Base-by-base conservation (phyloP, 192 early-diverging fungal genomes). In the Linnemannia hyalina region DNA sequence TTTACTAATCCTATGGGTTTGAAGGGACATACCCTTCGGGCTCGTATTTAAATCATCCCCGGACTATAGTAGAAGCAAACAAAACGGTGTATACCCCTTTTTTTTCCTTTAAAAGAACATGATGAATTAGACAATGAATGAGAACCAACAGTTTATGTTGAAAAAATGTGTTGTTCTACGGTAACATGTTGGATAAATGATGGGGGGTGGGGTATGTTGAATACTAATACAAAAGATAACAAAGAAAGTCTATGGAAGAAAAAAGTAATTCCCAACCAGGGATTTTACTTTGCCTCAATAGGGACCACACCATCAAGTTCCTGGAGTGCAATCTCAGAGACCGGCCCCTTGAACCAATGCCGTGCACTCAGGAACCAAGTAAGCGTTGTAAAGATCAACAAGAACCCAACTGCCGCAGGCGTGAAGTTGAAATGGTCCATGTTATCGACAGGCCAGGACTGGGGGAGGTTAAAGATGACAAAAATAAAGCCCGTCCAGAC, bases 401-500 rank as follows among this genome's bases (percentile, higher is more conserved):
- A 52, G 74, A 76, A 85, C 8, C 89, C 89, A 7, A 90, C 84
- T 20, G 88, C 83, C 0, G 83, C 89, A 49, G 85, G 83, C 16
- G 87, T 83, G 68, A 81, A 90, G 77, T 90, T 90, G 73, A 85
- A 85, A 35, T 77, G 86, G 57, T 90, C 77, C 35, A 65, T 76
- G 40, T 86, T 75, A 1, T 35, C 49, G 0, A 89, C 90, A 22
- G 90, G 90, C 72, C 82, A 89, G 49, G 54, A 47, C 74, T 83
- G 83, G 42, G 89, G 89, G 40, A 90, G 40, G 78, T 85, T 87
- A 74, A 90, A 89, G 65, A 88, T 78, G 77, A 90, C 41, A 40
- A 87, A 89, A 71, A 89, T 83, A 36, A 89, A 88, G 0, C 78
- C 76, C 20, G 89, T 91, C 90, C 90, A 91, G 75, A 76, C 81